A percentile compares a stretch with the other conserved stretches of the same genome.
These are phyloP conservation scores for Sordariomycetes sp. DNA, from an alignment of 2,329 filamentous ascomycete species.

Conservation along the genomic window DNA sequence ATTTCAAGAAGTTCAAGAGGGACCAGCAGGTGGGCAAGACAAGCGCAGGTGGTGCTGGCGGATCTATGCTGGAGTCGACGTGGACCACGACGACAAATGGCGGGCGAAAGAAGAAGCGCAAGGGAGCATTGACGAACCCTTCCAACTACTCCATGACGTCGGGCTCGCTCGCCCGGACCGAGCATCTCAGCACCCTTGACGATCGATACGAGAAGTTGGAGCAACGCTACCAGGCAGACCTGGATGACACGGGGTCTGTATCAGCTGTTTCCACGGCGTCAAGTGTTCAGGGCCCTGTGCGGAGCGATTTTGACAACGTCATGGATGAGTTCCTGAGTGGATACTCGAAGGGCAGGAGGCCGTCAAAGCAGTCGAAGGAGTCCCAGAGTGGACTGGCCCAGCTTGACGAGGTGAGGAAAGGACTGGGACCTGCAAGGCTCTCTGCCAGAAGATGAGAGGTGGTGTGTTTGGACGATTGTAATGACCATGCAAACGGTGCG, in stretches of 20 bases:
- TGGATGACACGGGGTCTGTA: constrained; percentile 41
- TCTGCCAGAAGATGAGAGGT: background rate
- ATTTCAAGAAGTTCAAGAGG: constrained; percentile 92
- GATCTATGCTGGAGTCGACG: constrained; percentile 56
- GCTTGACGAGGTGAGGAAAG: constrained; percentile 78
- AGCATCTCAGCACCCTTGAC: constrained; percentile 76
- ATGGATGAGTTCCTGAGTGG: constrained; percentile 86
- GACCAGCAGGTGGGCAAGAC: constrained; percentile 46
- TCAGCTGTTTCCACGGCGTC: constrained; percentile 54
- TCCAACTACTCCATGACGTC: constrained; percentile 89
- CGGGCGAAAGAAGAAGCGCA: constrained; percentile 84
- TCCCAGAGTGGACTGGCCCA: constrained; percentile 76
- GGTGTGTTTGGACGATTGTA: background rate
- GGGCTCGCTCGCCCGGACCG: constrained; percentile 76
- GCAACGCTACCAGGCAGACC: constrained; percentile 53
- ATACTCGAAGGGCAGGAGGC: constrained; percentile 62
- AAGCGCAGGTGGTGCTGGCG: constrained; percentile 27
- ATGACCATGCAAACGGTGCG: background rate
- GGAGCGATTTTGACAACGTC: constrained; percentile 76
- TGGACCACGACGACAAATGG: constrained; percentile 70
- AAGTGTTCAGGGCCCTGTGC: constrained; percentile 55
- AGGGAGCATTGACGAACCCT: constrained; percentile 80
- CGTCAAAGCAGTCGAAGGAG: constrained; percentile 67
- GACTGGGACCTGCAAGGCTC: constrained; percentile 66
- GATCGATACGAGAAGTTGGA: constrained; percentile 87